Evolutionary conservation across 768 basidiomycete genomes (phyloP), one percentile per base, ranked within the genome.

Genomic region (Pulveroboletus sp.): DNA sequence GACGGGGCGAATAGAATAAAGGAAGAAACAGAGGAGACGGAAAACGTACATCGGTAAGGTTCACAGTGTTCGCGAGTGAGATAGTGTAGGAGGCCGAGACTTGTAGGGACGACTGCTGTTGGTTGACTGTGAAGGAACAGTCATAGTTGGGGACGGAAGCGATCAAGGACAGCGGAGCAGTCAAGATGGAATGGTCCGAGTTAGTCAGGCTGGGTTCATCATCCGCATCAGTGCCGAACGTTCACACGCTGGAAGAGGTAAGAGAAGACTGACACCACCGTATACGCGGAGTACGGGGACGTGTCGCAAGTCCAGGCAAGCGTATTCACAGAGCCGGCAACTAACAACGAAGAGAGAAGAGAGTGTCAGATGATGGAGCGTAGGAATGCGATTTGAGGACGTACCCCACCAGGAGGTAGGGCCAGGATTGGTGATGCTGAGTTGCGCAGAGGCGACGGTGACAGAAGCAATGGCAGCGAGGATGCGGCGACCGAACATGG

Each of bases 351-450:
- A 38, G 15, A 28, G 35, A 17, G 15, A 35, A 47, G 46, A 15
- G 13, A 31, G 33, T 0, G 24, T 49, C 1, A 46, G 46, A 39
- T 26, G 33, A 26, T 21, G 36, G 30, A 8, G 45, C 32, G 40
- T 31, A 10, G 39, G 8, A 8, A 43, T 7, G 37, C 30, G n/a
- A 44, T 46, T 21, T 31, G 27, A 1, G 24, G 13, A 74, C 80
- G 43, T 51, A 85, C 83, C 78, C 83, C 83, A 85, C 83, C 83
- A 85, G 8, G 68, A 60, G 56, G 67, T 45, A 2, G 71, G 37
- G 30, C 71, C 69, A 2, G 83, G 83, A 37, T 63, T 58, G 39
- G 73, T 66, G 69, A 85, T 68, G 36, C 57, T 30, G 49, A 82
- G 67, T 53, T 73, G 66, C 8, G 53, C 61, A 54, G 67, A 62